A percentile compares a stretch with the other conserved stretches of the same genome.
Evolutionary conservation across 2,329 filamentous ascomycete genomes (phyloP).

Genomic region (Sodiomyces alkalinus): DNA sequence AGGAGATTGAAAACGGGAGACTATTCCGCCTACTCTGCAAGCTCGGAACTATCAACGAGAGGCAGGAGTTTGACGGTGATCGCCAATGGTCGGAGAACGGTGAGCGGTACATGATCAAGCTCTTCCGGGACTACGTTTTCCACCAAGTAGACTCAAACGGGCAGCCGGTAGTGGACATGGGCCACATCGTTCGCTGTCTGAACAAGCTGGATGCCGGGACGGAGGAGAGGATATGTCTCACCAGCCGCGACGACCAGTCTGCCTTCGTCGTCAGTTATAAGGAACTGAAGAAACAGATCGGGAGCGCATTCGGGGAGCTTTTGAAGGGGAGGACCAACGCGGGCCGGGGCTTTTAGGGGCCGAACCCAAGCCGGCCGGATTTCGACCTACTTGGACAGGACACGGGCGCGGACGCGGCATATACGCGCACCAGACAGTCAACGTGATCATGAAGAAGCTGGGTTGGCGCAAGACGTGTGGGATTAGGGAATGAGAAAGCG

Average conservation of each 20-base stretch:
- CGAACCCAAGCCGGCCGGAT: too few relatives aligned
- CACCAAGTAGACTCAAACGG: conserved; percentile 83
- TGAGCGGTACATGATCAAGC: conserved; percentile 80
- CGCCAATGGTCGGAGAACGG: conserved; percentile 80
- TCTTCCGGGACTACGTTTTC: conserved; percentile 95
- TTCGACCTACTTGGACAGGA: too few relatives aligned
- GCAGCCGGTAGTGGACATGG: conserved; percentile 70
- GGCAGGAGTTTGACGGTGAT: conserved; percentile 69
- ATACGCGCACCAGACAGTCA: too few relatives aligned
- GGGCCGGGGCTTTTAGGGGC: conserved; percentile 15
- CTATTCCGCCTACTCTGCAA: conserved; percentile 69
- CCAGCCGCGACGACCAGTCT: conserved; percentile 81
- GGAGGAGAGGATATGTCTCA: conserved; percentile 73
- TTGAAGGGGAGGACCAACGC: conserved; percentile 26
- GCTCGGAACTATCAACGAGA: conserved; percentile 75
- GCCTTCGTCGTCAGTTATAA: conserved; percentile 81
- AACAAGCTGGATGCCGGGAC: conserved; percentile 87
- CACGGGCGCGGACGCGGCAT: too few relatives aligned
- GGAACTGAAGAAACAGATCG: conserved; percentile 59
- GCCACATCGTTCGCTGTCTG: conserved; percentile 71
- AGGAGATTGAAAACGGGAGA: conserved; percentile 82
- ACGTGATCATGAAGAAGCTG: too few relatives aligned
- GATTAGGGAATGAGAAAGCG: too few relatives aligned
- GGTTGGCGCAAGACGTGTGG: too few relatives aligned
- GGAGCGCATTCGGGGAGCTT: conserved; percentile 42